phyloP scores from a whole-genome alignment of 169 alveolate species.

The Fabrea salina region DNA sequence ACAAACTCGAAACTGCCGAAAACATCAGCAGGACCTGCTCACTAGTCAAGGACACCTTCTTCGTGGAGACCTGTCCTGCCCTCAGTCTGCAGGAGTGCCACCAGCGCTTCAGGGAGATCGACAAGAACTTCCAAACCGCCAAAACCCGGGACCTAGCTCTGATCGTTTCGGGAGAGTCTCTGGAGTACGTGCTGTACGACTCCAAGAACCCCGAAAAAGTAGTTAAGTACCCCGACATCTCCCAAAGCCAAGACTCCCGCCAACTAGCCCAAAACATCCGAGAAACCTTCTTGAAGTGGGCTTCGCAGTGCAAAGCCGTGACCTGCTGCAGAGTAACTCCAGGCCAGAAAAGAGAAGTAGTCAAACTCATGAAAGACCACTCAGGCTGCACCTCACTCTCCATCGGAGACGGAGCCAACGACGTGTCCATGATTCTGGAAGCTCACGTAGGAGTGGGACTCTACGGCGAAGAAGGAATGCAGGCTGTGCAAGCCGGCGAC shows the following conservation, averaged over 20 bases:
- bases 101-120: neutral
- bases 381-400: constrained; percentile 63
- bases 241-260: neutral
- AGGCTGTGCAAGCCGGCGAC: constrained; percentile 73
- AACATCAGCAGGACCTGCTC: constrained; percentile 58
- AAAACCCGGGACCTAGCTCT: neutral
- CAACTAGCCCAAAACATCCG: neutral
- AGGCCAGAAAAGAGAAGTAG: constrained; percentile 39
- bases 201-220: neutral
- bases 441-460: constrained; percentile 79
- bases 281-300: neutral
- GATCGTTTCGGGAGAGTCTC: neutral
- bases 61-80: neutral
- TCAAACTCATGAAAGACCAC: constrained; percentile 37
- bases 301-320: constrained; percentile 23
- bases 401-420: constrained; percentile 86
- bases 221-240: neutral
- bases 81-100: neutral
- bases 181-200: neutral
- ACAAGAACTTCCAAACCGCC: neutral
- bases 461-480: constrained; percentile 69
- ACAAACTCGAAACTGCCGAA: constrained; percentile 74
- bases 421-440: constrained; percentile 69
- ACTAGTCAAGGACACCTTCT: constrained; percentile 30
- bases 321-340: constrained; percentile 49